A percentile compares a stretch with the other conserved stretches of the same genome.
These are phyloP conservation scores for Penicillium egyptiacum DNA, from an alignment of 495 filamentous ascomycete genomes.

Conservation along the genomic window DNA sequence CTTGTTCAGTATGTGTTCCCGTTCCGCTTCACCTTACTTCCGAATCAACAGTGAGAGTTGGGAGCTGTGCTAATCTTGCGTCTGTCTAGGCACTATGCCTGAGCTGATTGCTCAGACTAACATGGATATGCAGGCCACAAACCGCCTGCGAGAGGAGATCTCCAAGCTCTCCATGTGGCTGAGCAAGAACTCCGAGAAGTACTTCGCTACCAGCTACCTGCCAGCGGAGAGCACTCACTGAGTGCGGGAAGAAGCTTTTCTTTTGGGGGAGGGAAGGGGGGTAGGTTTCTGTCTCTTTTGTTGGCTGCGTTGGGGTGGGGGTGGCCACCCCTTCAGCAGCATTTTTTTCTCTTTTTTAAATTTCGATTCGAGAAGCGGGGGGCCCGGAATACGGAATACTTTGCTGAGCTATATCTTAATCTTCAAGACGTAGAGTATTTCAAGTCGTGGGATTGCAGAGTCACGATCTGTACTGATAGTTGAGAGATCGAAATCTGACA, in stretches of 20 bases:
- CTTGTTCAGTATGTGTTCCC: conserved; percentile 69
- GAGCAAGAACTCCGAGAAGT: conserved; percentile 65
- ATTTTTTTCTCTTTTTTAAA: background rate
- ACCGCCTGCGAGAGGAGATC: conserved; percentile 83
- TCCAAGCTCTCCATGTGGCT: conserved; percentile 79
- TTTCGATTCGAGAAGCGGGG: background rate
- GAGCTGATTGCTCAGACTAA: conserved; percentile 96
- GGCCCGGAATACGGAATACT: background rate
- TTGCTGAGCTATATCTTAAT: background rate
- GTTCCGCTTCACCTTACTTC: background rate
- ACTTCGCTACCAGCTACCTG: conserved; percentile 79
- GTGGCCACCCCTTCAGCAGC: background rate
- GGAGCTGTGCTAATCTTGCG: conserved; percentile 14
- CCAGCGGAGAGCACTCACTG: conserved; percentile 53
- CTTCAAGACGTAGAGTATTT: background rate
- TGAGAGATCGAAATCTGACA: background rate
- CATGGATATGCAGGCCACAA: conserved; percentile 89
- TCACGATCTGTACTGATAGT: background rate
- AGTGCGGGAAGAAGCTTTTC: background rate
- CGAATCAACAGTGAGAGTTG: background rate
- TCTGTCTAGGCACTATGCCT: conserved; percentile 73
- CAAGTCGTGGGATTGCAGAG: background rate
- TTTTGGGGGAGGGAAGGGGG: background rate
- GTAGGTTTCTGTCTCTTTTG: background rate
- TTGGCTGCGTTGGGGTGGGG: background rate